Base-by-base conservation (phyloP, 1,284 basidiomycete species). In the Tetrapyrgos nigripes region DNA sequence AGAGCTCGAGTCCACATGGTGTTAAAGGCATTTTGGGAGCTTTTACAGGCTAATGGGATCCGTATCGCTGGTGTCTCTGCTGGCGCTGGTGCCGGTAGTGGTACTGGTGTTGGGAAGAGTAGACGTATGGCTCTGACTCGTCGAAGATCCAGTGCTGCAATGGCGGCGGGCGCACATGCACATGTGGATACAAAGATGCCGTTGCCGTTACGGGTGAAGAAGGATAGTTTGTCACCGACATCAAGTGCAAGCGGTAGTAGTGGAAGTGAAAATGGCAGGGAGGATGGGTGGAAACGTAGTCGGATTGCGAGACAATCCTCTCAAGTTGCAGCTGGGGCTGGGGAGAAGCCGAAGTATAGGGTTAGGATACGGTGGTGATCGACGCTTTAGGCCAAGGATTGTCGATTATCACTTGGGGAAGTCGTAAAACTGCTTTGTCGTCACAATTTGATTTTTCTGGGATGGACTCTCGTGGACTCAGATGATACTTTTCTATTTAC, bases 261-360 rank as follows among this genome's bases (percentile, higher is more conserved):
- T 1, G 10, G 29, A 4, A 44, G 50, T 44, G 49, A 46, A 14
- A 44, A 40, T n/a, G 29, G 55, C 13, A 57, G 35, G n/a, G 48
- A 33, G 14, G 46, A 58, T 19, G 55, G 56, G 9, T 58, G 56
- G 56, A 58, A 47, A 26, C 43, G 56, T 21, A 58, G 56, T 40
- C 29, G 56, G 21, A 58, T 58, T 23, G 56, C 56, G 13, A 40
- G 37, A n/a, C 37, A 40, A 17, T 6, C 37, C n/a, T n/a, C n/a
- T n/a, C n/a, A n/a, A n/a, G n/a, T n/a, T 40, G 8, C 5, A n/a
- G 37, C 37, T 9, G 5, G 19, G 31, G 31, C 31, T 33, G 31
- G 31, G 31, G 31, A 40, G 37, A 40, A 40, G 37, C 6, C 37
- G 17, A 6, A 17, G 17, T n/a, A 40, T 40, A n/a, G 37, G 13